Percentiles rank a stretch among this genome's conserved stretches.
phyloP scores from a whole-genome alignment of 345 rosid species.

The Xanthoceras sorbifolium region DNA sequence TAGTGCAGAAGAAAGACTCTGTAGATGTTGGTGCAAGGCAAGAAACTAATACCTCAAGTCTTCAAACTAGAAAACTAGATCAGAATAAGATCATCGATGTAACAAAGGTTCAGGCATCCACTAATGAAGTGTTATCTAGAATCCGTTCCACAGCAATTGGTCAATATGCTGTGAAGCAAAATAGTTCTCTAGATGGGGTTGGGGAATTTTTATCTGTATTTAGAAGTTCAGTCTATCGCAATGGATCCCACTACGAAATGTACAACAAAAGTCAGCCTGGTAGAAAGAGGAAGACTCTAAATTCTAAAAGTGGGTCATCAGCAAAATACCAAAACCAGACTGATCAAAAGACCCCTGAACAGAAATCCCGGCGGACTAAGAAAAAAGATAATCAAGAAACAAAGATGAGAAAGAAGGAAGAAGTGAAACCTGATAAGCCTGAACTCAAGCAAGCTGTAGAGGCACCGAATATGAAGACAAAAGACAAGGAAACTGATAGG shows the following conservation, averaged over 20 bases:
- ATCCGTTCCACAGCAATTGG: slow-evolving; percentile 55
- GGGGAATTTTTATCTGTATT: slow-evolving; percentile 57
- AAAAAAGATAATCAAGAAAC: slow-evolving; percentile 28
- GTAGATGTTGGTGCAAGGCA: slow-evolving; percentile 31
- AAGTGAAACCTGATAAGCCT: slow-evolving; percentile 8
- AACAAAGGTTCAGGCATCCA: slow-evolving; percentile 46
- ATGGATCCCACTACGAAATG: slow-evolving; percentile 38
- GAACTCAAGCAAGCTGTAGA: neutral
- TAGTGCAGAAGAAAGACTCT: slow-evolving; percentile 19
- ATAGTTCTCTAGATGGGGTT: slow-evolving; percentile 40
- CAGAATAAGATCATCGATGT: slow-evolving; percentile 32
- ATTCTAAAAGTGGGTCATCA: slow-evolving; percentile 26
- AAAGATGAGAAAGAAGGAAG: neutral
- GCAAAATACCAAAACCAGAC: slow-evolving; percentile 27
- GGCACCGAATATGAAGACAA: neutral
- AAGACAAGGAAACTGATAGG: slow-evolving; percentile 3
- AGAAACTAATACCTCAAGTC: slow-evolving; percentile 30
- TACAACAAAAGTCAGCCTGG: slow-evolving; percentile 30
- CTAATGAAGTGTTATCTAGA: slow-evolving; percentile 48
- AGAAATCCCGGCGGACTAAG: slow-evolving; percentile 26
- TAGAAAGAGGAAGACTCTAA: slow-evolving; percentile 40
- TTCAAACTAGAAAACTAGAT: slow-evolving; percentile 32
- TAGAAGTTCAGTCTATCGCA: slow-evolving; percentile 55
- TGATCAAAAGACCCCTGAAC: slow-evolving; percentile 24
- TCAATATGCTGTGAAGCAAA: slow-evolving; percentile 38